These are phyloP conservation scores for Chalciporus piperatus DNA, from an alignment of 768 basidiomycete genomes.

Conservation along the genomic window DNA sequence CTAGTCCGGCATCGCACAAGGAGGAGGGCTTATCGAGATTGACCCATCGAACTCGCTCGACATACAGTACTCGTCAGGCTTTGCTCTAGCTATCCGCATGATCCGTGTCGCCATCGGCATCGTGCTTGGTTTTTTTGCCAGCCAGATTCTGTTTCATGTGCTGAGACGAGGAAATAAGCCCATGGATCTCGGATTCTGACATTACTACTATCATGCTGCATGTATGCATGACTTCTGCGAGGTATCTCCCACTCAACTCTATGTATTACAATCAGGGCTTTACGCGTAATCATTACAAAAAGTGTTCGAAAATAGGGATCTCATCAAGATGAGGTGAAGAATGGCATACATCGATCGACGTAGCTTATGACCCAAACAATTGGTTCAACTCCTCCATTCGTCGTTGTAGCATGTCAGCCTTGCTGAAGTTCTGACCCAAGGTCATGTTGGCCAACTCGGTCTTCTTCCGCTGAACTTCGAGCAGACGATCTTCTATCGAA, in stretches of 20 bases:
- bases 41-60: constrained; percentile 48
- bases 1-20: constrained; percentile 74
- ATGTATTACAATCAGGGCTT: constrained; percentile 31
- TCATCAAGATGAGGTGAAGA: constrained; percentile 16
- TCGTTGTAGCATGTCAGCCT: constrained; percentile 82
- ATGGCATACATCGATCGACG: constrained; percentile 16
- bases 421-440: constrained; percentile 80
- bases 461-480: constrained; percentile 95
- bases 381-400: constrained; percentile 85
- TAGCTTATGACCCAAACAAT: constrained; percentile 56
- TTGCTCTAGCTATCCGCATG: constrained; percentile 79
- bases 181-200: constrained; percentile 72
- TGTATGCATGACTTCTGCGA: not conserved
- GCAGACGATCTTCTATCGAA: constrained; percentile 88
- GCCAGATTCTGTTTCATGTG: constrained; percentile 73
- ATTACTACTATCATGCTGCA: not conserved
- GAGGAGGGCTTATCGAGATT: constrained; percentile 59
- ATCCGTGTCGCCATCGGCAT: constrained; percentile 83
- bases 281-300: constrained; percentile 33
- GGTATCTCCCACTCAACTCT: constrained; percentile 14
- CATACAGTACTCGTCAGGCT: constrained; percentile 68
- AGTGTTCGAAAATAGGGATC: constrained; percentile 17
- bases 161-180: constrained; percentile 71
- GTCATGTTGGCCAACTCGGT: constrained; percentile 94
- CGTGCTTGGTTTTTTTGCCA: constrained; percentile 79